phyloP scores from a whole-genome alignment of 2,329 filamentous ascomycete genomes.

The Hymenoscyphus albidus region DNA sequence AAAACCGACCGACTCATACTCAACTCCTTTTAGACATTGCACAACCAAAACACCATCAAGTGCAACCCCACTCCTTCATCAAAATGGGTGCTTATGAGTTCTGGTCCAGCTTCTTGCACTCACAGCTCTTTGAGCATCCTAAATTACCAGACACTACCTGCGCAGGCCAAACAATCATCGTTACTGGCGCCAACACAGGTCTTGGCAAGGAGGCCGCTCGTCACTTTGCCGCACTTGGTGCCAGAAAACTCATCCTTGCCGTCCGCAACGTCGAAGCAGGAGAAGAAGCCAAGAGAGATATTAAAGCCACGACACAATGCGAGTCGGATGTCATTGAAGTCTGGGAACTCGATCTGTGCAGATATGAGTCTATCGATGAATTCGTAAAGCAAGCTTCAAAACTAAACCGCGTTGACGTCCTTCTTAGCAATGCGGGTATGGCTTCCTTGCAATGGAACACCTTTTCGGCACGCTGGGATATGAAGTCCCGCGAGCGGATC shows the following conservation, averaged over 20 bases:
- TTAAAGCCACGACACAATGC: conserved; percentile 30
- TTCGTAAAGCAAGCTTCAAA: conserved; percentile 12
- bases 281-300: conserved; percentile 33
- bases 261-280: conserved; percentile 39
- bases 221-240: conserved; percentile 35
- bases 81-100: background rate
- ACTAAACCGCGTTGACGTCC: background rate
- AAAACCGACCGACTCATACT: background rate
- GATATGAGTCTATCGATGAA: conserved; percentile 14
- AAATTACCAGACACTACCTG: conserved; percentile 14
- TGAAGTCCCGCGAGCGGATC: conserved; percentile 25
- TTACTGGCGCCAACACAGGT: conserved; percentile 42
- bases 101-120: background rate
- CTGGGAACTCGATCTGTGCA: conserved; percentile 19
- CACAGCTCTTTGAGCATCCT: background rate
- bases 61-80: background rate
- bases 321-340: conserved; percentile 13
- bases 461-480: conserved; percentile 15
- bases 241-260: conserved; percentile 38
- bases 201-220: conserved; percentile 39
- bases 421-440: background rate
- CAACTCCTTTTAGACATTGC: background rate
- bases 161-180: conserved; percentile 33
- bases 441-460: background rate
- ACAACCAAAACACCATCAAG: background rate